Conservation (phyloP, 2,329 filamentous ascomycete genomes). For the Aureobasidium sp. region DNA sequence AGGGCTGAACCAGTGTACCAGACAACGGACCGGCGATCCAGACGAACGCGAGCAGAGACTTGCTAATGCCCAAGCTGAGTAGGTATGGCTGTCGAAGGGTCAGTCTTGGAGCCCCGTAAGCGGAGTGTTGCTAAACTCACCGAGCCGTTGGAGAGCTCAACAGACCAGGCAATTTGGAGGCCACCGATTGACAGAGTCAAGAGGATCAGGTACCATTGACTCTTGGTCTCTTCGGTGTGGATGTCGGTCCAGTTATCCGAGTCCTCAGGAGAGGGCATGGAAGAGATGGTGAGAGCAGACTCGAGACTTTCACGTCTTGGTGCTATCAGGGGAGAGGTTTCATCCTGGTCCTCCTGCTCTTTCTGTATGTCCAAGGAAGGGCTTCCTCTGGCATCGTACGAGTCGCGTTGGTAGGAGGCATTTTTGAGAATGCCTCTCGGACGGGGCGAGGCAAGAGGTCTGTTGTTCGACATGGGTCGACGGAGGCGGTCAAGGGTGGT, state of each 20-base stretch:
- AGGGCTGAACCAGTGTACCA: slow-evolving; percentile 46
- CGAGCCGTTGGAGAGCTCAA: slow-evolving; percentile 88
- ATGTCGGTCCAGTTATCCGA: slow-evolving; percentile 33
- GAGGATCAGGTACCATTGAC: slow-evolving; percentile 74
- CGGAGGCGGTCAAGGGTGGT: background rate
- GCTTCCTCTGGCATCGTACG: background rate
- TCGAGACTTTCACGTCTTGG: slow-evolving; percentile 14
- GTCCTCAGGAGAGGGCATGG: slow-evolving; percentile 18
- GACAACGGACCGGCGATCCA: slow-evolving; percentile 51
- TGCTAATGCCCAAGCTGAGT: slow-evolving; percentile 44
- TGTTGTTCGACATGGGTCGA: slow-evolving; percentile 5
- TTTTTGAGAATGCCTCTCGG: slow-evolving; percentile 12
- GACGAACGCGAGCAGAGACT: slow-evolving; percentile 42
- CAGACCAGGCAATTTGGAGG: slow-evolving; percentile 90
- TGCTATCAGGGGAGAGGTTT: slow-evolving; percentile 26
- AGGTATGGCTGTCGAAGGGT: slow-evolving; percentile 38
- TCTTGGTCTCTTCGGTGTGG: slow-evolving; percentile 60
- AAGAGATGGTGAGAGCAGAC: slow-evolving; percentile 14
- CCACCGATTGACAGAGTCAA: slow-evolving; percentile 79
- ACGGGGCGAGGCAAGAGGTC: background rate
- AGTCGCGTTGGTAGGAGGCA: background rate
- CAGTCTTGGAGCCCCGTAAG: background rate
- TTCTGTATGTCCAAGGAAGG: background rate
- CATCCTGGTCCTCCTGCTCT: slow-evolving; percentile 19
- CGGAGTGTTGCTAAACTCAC: slow-evolving; percentile 29